These are phyloP conservation scores for Arabidopsis lyrata DNA, from an alignment of 441 rosid genomes.

Conservation along the genomic window DNA sequence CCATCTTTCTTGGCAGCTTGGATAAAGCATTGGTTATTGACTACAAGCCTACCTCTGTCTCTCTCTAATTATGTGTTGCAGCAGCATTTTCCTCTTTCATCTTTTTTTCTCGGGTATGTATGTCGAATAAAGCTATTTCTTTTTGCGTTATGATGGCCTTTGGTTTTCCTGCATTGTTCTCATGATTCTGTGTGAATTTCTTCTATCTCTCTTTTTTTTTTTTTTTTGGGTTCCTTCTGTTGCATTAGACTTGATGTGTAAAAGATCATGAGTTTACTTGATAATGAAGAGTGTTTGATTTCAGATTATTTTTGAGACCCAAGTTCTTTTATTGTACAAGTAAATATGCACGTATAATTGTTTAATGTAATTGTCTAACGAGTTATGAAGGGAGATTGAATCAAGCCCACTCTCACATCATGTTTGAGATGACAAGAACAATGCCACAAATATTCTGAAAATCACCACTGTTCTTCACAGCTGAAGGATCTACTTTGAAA, in stretches of 20 bases:
- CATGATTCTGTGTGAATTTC: neutral
- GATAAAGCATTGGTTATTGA: constrained; percentile 66
- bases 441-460: constrained; percentile 42
- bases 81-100: neutral
- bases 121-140: constrained; percentile 19
- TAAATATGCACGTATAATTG: neutral
- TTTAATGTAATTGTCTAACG: neutral
- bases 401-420: constrained; percentile 32
- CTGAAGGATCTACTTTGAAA: constrained; percentile 32
- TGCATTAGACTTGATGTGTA: constrained; percentile 19
- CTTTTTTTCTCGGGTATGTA: neutral
- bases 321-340: neutral
- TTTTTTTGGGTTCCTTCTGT: neutral
- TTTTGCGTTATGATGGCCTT: neutral
- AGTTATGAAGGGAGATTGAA: constrained; percentile 19
- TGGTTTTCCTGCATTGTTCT: neutral
- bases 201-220: neutral
- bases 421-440: constrained; percentile 43
- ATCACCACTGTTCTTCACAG: constrained; percentile 25
- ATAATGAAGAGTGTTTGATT: constrained; percentile 10
- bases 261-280: constrained; percentile 7
- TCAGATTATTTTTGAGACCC: neutral
- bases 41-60: constrained; percentile 64
- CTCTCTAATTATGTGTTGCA: constrained; percentile 26
- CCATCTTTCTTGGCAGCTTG: constrained; percentile 47